Percentiles rank a stretch among this genome's conserved stretches.
These are phyloP conservation scores for Calonectria henricotiae DNA, from an alignment of 2,329 filamentous ascomycete genomes.

Conservation along the genomic window DNA sequence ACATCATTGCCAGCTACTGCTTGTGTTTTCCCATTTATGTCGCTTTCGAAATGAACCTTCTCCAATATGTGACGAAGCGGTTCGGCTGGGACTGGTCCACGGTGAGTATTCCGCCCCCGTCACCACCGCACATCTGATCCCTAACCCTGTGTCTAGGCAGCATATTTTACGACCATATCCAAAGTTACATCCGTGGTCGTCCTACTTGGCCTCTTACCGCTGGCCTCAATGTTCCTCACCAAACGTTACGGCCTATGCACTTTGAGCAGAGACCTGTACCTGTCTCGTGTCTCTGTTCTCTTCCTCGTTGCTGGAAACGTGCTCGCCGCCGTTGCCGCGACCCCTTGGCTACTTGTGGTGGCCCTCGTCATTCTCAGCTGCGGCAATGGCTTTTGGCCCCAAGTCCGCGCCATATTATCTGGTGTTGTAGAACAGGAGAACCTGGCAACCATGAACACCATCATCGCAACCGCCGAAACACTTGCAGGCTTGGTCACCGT, in stretches of 20 bases:
- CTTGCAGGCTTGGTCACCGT: conserved; percentile 64
- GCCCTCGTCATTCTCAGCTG: conserved; percentile 65
- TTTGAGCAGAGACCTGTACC: conserved; percentile 60
- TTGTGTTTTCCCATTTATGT: conserved; percentile 53
- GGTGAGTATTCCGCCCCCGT: conserved; percentile 46
- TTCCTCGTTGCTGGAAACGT: conserved; percentile 57
- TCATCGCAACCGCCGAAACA: conserved; percentile 67
- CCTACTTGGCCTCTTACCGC: conserved; percentile 60
- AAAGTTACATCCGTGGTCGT: conserved; percentile 59
- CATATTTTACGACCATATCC: conserved; percentile 61
- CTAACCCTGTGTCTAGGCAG: conserved; percentile 53
- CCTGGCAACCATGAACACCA: conserved; percentile 69
- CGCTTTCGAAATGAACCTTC: conserved; percentile 57
- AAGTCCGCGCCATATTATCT: conserved; percentile 68
- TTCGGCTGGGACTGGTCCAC: conserved; percentile 67
- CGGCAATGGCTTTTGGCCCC: conserved; percentile 62
- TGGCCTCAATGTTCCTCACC: conserved; percentile 54
- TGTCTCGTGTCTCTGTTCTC: conserved; percentile 57
- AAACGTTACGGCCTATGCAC: conserved; percentile 53
- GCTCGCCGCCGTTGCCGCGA: conserved; percentile 58
- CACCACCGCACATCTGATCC: not conserved
- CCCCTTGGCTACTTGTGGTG: conserved; percentile 56
- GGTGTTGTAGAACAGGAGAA: conserved; percentile 69
- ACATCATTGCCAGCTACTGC: conserved; percentile 10
- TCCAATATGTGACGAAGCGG: conserved; percentile 70